Base-by-base conservation (phyloP, 169 alveolate genomes). In the Plasmodium gallinaceum region DNA sequence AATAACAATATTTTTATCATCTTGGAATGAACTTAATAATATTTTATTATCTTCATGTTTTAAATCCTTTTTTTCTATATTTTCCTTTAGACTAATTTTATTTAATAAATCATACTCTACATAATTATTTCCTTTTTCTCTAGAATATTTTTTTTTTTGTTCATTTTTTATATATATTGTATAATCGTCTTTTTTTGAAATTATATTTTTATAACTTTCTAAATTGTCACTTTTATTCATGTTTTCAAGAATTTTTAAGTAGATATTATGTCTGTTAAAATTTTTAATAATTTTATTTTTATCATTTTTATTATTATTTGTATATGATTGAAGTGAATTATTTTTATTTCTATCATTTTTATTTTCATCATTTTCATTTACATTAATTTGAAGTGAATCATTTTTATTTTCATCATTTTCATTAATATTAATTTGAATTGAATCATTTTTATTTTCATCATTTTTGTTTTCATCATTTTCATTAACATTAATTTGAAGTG, bases 191-290 rank as follows among this genome's bases (percentile, higher is more conserved):
- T 64, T 32, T 14, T 26, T 14, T 64, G 51, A 24, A 64, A 16
- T 37, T 5, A 64, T 37, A 16, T 37, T 37, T 64, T 26, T 64
- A 37, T 64, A 32, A 26, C 73, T 32, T 64, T 24, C 9, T 3
- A 7, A 24, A 22, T 5, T 26, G 14, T 3, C 22, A 26, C 32
- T 24, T 39, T 64, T 64, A 64, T 37, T 64, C 37, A 32, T 64
- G 7, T 39, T 39, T 64, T 64, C 73, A 26, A 64, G 46, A 64
- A 64, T 16, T 32, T 43, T 37, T 14, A 64, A 26, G 20, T 64
- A 64, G 5, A 37, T 24, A 60, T 60, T 60, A 60, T 60, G 68
- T 60, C 68, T 22, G 22, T 10, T 60, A 4, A 22, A n/a, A 22
- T 18, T 18, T 18, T 18, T 18, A 9, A 52, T 52, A 7, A 52